phyloP scores from a whole-genome alignment of 2,329 filamentous ascomycete genomes.

The Ophiostoma himal-ulmi region DNA sequence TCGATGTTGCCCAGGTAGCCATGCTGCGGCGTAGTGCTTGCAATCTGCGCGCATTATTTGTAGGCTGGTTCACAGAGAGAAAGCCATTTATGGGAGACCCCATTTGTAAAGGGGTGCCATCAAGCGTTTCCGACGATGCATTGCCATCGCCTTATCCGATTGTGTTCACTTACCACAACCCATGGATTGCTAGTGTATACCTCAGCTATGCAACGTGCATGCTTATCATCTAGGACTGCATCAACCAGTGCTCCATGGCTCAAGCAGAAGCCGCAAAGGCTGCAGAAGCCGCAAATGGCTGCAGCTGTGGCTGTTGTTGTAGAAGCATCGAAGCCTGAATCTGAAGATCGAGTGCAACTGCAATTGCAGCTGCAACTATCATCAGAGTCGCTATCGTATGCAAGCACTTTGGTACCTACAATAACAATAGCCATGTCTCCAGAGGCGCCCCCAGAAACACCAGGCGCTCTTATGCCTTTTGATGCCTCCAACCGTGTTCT shows the following conservation, averaged over 20 bases:
- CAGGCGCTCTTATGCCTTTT: not conserved
- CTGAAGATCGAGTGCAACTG: not conserved
- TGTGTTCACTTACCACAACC: conserved; percentile 25
- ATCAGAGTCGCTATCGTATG: not conserved
- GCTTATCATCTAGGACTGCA: conserved; percentile 37
- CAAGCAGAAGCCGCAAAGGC: not conserved
- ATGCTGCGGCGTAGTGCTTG: conserved; percentile 32
- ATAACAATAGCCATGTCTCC: not conserved
- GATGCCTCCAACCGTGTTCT: conserved; percentile 28
- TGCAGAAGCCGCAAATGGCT: not conserved
- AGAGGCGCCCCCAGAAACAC: not conserved
- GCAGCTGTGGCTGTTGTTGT: not conserved
- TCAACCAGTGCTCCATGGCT: conserved; percentile 33
- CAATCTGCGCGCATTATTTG: conserved; percentile 31
- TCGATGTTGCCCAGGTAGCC: conserved; percentile 31
- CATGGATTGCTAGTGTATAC: conserved; percentile 35
- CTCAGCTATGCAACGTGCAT: conserved; percentile 38
- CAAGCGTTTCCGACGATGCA: not conserved
- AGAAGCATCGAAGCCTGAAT: not conserved
- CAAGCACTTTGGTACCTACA: not conserved
- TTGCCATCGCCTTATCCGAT: not conserved
- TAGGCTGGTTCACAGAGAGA: conserved; percentile 8
- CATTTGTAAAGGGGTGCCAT: not conserved
- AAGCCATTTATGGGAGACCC: not conserved
- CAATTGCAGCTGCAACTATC: not conserved